Conservation (phyloP, 2,329 filamentous ascomycete genomes). For the Coccinonectria pachysandricola region DNA sequence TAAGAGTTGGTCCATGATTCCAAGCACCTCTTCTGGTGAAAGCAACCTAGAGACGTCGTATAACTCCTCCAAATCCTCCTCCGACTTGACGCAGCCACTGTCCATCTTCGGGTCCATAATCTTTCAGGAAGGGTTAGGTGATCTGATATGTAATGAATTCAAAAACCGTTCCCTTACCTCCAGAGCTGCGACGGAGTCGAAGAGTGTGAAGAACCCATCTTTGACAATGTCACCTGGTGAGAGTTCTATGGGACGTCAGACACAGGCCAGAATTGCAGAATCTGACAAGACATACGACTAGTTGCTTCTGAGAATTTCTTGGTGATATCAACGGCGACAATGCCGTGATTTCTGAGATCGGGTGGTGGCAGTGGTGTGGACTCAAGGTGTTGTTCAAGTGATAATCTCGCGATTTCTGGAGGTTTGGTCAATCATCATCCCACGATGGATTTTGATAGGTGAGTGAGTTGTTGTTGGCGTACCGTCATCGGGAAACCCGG, state of each 20-base stretch:
- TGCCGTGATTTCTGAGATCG: slow-evolving; percentile 34
- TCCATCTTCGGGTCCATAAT: slow-evolving; percentile 99
- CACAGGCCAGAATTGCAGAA: slow-evolving; percentile 2
- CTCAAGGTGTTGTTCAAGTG: slow-evolving; percentile 25
- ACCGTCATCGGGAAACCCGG: slow-evolving; percentile 26
- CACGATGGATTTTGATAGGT: no score
- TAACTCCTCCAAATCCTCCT: slow-evolving; percentile 72
- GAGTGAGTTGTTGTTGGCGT: no score
- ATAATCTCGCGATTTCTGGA: slow-evolving; percentile 32
- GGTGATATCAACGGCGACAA: slow-evolving; percentile 50
- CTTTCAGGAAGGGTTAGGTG: slow-evolving; percentile 39
- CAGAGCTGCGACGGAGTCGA: slow-evolving; percentile 82
- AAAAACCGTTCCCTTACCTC: slow-evolving; percentile 50
- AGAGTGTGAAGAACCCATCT: slow-evolving; percentile 88
- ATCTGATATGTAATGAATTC: no score
- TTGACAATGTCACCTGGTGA: slow-evolving; percentile 77
- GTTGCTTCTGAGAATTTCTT: slow-evolving; percentile 43
- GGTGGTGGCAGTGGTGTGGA: slow-evolving; percentile 26
- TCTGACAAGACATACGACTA: slow-evolving; percentile 32
- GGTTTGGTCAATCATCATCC: slow-evolving; percentile 12
- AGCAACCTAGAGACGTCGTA: slow-evolving; percentile 64
- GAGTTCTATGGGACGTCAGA: slow-evolving; percentile 46
- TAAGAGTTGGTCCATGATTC: slow-evolving; percentile 87
- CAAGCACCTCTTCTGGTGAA: slow-evolving; percentile 70
- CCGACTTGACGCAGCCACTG: slow-evolving; percentile 70